Percentiles rank a stretch among this genome's conserved stretches.
phyloP scores from a whole-genome alignment of 2,329 filamentous ascomycete species.

The Dothistroma pini region DNA sequence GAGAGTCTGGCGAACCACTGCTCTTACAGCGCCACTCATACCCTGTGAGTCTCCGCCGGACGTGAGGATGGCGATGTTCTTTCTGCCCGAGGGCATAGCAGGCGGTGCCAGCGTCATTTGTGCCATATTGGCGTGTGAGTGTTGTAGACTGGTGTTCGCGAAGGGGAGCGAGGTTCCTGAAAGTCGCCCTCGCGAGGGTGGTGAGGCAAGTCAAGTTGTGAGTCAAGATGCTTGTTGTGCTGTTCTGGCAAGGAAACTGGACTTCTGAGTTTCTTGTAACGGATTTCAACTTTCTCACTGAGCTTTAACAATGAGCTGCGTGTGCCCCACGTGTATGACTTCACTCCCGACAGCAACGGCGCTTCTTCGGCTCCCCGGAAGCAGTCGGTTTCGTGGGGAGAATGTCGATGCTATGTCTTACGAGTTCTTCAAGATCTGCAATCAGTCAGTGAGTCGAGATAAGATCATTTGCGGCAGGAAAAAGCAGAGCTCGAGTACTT shows the following conservation, averaged over 20 bases:
- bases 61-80: constrained; percentile 84
- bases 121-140: constrained; percentile 27
- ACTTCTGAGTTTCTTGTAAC: too few species aligned
- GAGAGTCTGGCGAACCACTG: constrained; percentile 87
- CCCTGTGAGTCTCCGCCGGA: constrained; percentile 91
- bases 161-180: not conserved
- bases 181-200: not conserved
- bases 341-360: too few species aligned
- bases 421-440: too few species aligned
- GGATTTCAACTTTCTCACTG: too few species aligned
- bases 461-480: not conserved
- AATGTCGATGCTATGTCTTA: too few species aligned
- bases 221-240: too few species aligned
- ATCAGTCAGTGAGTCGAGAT: not conserved
- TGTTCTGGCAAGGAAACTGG: too few species aligned
- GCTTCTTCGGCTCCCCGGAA: too few species aligned
- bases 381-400: too few species aligned
- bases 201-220: not conserved
- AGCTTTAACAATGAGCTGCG: too few species aligned
- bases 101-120: constrained; percentile 32
- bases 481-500: not conserved
- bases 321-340: too few species aligned
- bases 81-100: constrained; percentile 40
- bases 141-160: not conserved
- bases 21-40: constrained; percentile 89